Evolutionary conservation across 495 filamentous ascomycete genomes (phyloP), one percentile per base, ranked within the genome.

Genomic region (Aspergillus affinis): DNA sequence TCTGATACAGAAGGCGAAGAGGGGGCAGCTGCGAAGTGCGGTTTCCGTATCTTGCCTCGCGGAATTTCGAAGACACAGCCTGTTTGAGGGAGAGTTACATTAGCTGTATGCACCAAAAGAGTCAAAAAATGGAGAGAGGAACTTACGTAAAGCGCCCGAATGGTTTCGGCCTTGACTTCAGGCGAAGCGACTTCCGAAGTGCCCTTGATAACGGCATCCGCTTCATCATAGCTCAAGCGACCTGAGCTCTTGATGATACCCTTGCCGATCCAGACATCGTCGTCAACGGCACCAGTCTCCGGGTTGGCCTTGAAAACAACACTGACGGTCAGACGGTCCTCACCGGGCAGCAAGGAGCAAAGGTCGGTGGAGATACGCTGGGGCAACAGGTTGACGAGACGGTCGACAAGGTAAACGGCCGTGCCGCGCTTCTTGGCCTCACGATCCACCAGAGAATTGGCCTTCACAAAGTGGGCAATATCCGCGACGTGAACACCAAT

Each of bases 351-450:
- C 61, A 98, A 77, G 55, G 93, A 92, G 78, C 91, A 94, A 53
- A 98, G 79, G 54, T 97, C 93, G 45, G 85, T 83, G 9, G 92
- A 88, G 55, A 98, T 80, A 70, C 87, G 90, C 0, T 89, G 80
- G 17, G 94, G 94, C 49, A 98, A 84, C 84, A 98, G 84, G 63
- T 93, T 91, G 69, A 96, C 96, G 55, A 90, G 85, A 23, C 92
- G 85, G 75, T 96, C 93, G 73, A 96, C 88, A 54, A 98, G 78
- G 65, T 98, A 92, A 17, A 98, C 94, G 41, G 90, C 93, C 54
- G 94, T 98, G 58, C 93, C 95, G 30, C 94, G 89, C 81, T 98
- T 98, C 84, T 95, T 96, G 1, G 94, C 94, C 77, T 98, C 94
- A 48, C 94, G 89, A 69, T 98, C 94, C 32, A 97, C 93, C 52